These are phyloP conservation scores for Lupinus albus DNA, from an alignment of 306 rosid species.

Conservation along the genomic window DNA sequence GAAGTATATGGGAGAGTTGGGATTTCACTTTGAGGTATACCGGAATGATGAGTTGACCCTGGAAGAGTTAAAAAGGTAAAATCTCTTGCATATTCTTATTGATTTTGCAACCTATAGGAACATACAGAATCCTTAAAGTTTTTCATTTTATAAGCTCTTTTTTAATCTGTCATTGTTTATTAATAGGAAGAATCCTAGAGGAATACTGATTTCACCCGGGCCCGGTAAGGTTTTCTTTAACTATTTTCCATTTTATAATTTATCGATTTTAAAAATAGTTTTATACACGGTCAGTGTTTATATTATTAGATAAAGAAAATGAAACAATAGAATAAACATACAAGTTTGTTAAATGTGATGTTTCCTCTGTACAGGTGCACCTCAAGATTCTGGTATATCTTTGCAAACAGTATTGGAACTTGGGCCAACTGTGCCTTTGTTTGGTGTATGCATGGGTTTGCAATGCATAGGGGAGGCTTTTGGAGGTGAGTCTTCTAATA, in stretches of 20 bases:
- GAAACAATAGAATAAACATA: background rate
- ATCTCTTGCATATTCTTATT: slow-evolving; percentile 7
- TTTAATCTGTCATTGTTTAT: background rate
- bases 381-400: slow-evolving; percentile 89
- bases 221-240: slow-evolving; percentile 58
- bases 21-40: slow-evolving; percentile 80
- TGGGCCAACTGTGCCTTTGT: slow-evolving; percentile 75
- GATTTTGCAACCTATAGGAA: slow-evolving; percentile 21
- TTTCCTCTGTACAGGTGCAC: slow-evolving; percentile 53
- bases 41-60: slow-evolving; percentile 87
- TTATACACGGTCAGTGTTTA: background rate
- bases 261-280: background rate
- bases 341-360: background rate
- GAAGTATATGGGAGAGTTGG: slow-evolving; percentile 90
- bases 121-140: slow-evolving; percentile 6
- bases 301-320: background rate
- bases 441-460: slow-evolving; percentile 97
- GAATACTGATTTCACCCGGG: slow-evolving; percentile 90
- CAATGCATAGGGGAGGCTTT: slow-evolving; percentile 99
- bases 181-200: slow-evolving; percentile 82
- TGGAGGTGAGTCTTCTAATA: slow-evolving; percentile 63
- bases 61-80: slow-evolving; percentile 72
- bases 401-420: slow-evolving; percentile 83
- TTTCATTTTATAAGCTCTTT: background rate
- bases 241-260: slow-evolving; percentile 1